Conservation (phyloP, 192 early-diverging fungal genomes). For the Nowakowskiella sp. region DNA sequence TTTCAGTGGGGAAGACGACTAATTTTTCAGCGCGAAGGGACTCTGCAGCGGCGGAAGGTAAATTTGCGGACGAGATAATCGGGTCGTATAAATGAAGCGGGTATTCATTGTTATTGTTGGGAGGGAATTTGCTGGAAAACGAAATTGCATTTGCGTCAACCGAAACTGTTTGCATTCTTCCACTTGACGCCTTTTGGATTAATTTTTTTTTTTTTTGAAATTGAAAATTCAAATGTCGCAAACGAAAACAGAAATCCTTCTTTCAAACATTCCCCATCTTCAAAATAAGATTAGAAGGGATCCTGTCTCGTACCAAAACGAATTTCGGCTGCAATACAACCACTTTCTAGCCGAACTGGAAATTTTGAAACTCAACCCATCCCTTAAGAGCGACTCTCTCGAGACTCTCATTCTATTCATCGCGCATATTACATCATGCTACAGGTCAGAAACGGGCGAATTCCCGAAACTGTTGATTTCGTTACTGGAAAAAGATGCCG, state of each 20-base stretch:
- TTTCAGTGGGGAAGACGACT: slow-evolving; percentile 94
- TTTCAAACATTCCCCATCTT: slow-evolving; percentile 85
- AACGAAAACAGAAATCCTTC: not conserved
- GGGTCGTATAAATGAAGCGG: no score
- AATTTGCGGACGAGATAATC: no score
- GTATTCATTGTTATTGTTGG: no score
- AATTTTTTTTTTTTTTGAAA: no score
- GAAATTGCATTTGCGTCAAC: no score
- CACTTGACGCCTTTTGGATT: no score
- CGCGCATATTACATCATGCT: no score
- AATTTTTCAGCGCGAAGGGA: slow-evolving; percentile 50
- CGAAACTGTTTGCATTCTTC: no score
- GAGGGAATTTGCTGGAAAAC: no score
- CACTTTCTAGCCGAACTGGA: slow-evolving; percentile 83
- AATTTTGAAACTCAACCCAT: slow-evolving; percentile 89
- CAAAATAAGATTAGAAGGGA: slow-evolving; percentile 98
- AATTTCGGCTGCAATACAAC: slow-evolving; percentile 88
- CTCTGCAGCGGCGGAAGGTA: no score
- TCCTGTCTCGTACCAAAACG: slow-evolving; percentile 82
- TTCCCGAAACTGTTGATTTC: slow-evolving; percentile 83
- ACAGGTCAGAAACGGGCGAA: no score
- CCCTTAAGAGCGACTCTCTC: not conserved
- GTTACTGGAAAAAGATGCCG: slow-evolving; percentile 71
- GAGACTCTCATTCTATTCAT: not conserved
- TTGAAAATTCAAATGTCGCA: no score